phyloP scores from a whole-genome alignment of 192 early-diverging fungal species.

The Helicostylum pulchrum region DNA sequence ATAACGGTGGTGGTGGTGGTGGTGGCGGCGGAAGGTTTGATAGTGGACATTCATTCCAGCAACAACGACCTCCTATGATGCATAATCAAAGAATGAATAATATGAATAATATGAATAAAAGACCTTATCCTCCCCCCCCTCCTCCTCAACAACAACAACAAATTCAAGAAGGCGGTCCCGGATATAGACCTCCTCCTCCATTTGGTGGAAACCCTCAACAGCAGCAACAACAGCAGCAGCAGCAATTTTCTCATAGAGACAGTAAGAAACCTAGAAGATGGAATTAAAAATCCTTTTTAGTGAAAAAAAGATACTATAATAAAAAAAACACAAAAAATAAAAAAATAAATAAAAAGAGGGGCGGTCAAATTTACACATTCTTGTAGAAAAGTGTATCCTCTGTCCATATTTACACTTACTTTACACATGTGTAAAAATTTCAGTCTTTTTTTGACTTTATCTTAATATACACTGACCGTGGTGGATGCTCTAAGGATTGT shows the following conservation, averaged over 20 bases:
- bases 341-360: too few relatives aligned
- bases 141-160: slow-evolving; percentile 7
- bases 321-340: too few relatives aligned
- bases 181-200: slow-evolving; percentile 21
- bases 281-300: slow-evolving; percentile 9
- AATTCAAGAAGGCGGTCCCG: background rate
- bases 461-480: too few relatives aligned
- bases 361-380: too few relatives aligned
- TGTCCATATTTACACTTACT: too few relatives aligned
- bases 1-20: background rate
- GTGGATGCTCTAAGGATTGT: too few relatives aligned
- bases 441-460: too few relatives aligned
- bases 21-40: background rate
- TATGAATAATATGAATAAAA: slow-evolving; percentile 7
- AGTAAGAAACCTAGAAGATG: slow-evolving; percentile 21
- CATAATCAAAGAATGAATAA: slow-evolving; percentile 5
- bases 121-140: slow-evolving; percentile 16
- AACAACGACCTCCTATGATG: slow-evolving; percentile 15
- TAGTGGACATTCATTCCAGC: slow-evolving; percentile 4
- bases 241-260: slow-evolving; percentile 3
- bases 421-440: too few relatives aligned
- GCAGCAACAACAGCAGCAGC: background rate
- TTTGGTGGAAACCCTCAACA: slow-evolving; percentile 7
- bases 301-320: too few relatives aligned
- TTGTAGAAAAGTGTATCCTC: too few relatives aligned